Base-by-base conservation (phyloP, 371 early-diverging fungal species). In the Circinella umbellata region DNA sequence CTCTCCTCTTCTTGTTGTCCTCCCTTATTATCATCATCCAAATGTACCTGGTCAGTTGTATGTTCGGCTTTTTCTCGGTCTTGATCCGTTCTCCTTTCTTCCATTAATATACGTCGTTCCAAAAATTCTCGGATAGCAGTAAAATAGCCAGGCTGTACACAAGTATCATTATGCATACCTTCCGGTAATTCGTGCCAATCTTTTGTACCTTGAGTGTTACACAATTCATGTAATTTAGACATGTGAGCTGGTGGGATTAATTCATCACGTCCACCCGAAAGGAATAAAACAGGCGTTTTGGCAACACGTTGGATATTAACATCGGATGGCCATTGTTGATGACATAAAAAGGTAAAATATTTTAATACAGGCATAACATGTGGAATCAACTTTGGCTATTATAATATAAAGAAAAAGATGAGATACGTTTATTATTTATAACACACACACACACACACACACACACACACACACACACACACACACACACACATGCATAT, bases 101-200 rank as follows among this genome's bases (percentile, higher is more conserved):
- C 68, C 39, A 73, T 80, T 27, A 74, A 66, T 34, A 78, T 61
- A 18, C 70, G 61, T 15, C 55, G 61, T 54, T 74, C 73, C 46
- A 84, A 61, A 55, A 76, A 84, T 35, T 81, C 82, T 17, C 75
- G 76, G 54, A 97, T 91, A 13, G 84, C 84, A 37, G 89, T 91
- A 80, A 93, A 96, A 73, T 97, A 98, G 0, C 92, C 94, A 4
- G 86, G 83, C 80, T 97, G 94, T 65, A 94, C 69, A 67, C 92
- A 92, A 7, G 98, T 96, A 68, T 98, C 97, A 75, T 98, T 97
- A 77, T 97, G 98, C 63, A 86, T 92, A 10, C 97, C 97, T 35
- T 88, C 69, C 13, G 80, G 76, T 76, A 98, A 94, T 72, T 80
- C 83, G 27, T 80, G 79, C 80, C 80, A 88, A 7, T 78, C 75